phyloP scores from a whole-genome alignment of 164 flowering plant species.

The Magnolia changhungtana region DNA sequence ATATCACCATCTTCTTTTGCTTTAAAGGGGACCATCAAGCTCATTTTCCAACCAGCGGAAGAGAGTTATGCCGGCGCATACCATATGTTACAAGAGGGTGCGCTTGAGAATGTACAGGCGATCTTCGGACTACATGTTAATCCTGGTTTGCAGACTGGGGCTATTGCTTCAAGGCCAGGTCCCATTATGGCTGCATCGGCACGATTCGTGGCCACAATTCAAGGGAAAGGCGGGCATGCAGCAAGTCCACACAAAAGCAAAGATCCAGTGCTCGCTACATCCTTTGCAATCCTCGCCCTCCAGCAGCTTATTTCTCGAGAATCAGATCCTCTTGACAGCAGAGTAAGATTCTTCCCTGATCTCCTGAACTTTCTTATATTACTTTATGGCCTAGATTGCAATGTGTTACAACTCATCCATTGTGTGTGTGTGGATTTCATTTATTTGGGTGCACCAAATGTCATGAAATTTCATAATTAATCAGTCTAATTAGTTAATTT shows the following conservation, averaged over 20 bases:
- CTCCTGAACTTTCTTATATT: too few relatives aligned
- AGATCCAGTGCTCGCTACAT: conserved; percentile 65
- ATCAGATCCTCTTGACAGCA: conserved; percentile 61
- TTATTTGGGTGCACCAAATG: too few relatives aligned
- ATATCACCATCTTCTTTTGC: neutral
- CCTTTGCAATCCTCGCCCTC: conserved; percentile 47
- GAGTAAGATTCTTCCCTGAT: conserved; percentile 26
- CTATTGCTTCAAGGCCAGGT: conserved; percentile 64
- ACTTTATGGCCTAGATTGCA: too few relatives aligned
- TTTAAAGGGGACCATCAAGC: conserved; percentile 72
- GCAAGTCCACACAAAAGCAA: conserved; percentile 38
- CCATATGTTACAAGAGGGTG: conserved; percentile 65
- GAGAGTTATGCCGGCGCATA: conserved; percentile 77
- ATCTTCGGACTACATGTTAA: conserved; percentile 69
- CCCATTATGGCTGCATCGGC: conserved; percentile 53
- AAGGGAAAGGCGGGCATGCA: conserved; percentile 62
- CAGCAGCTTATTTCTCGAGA: conserved; percentile 74
- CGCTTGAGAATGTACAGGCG: conserved; percentile 45
- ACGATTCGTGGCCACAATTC: conserved; percentile 42
- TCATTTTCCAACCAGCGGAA: conserved; percentile 86
- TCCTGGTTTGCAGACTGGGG: conserved; percentile 42
- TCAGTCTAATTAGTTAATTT: too few relatives aligned
- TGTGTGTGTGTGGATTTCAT: too few relatives aligned
- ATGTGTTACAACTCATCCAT: too few relatives aligned
- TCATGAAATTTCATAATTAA: too few relatives aligned